These are phyloP conservation scores for Hypoxylon lenormandii DNA, from an alignment of 495 filamentous ascomycete species.

Conservation along the genomic window DNA sequence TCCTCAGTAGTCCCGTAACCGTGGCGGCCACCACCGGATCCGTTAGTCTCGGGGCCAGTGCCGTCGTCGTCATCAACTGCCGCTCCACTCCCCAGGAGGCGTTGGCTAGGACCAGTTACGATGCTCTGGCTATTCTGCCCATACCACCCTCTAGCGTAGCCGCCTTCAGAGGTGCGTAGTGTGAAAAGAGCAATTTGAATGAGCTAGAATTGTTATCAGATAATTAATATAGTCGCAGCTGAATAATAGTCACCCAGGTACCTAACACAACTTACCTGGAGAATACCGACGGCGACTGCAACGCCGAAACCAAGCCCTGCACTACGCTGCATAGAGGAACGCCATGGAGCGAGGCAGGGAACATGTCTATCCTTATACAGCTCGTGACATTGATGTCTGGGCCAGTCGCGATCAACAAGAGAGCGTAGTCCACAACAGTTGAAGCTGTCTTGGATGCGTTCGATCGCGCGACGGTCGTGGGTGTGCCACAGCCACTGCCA, in stretches of 20 bases:
- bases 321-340: conserved; percentile 37
- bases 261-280: conserved; percentile 47
- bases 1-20: conserved; percentile 22
- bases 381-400: conserved; percentile 34
- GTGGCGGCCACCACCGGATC: conserved; percentile 2
- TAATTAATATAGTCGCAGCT: background rate
- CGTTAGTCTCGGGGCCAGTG: background rate
- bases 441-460: conserved; percentile 71
- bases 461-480: conserved; percentile 65
- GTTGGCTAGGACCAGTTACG: conserved; percentile 12
- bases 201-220: conserved; percentile 22
- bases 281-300: conserved; percentile 44
- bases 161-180: conserved; percentile 26
- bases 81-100: conserved; percentile 32
- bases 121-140: conserved; percentile 15
- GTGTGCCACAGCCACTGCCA: conserved; percentile 66
- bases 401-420: conserved; percentile 68
- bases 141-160: conserved; percentile 15
- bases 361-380: conserved; percentile 16
- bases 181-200: conserved; percentile 34
- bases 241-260: too few species aligned
- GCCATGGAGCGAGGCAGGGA: conserved; percentile 46
- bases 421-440: conserved; percentile 73
- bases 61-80: conserved; percentile 18
- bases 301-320: conserved; percentile 47